Base-by-base conservation (phyloP, 176 grass and related monocot species). In the Poa pratensis region DNA sequence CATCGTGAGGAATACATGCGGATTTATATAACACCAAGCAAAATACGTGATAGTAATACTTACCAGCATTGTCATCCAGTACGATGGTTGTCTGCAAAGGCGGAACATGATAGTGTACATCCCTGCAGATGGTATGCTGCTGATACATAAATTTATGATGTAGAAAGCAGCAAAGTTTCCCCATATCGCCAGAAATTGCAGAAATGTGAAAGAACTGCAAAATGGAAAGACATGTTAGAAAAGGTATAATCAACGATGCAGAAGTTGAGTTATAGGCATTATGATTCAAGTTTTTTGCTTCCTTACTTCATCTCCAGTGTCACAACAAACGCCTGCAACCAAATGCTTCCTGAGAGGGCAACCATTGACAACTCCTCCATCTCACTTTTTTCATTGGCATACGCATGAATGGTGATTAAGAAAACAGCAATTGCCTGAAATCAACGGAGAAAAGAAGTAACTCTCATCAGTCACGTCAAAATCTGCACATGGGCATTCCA, bases 301-400 rank as follows among this genome's bases (percentile, higher is more conserved):
- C 50, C 88, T 40, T 84, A 94, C 95, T 88, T 97, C 90, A 94
- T 93, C 85, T 97, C 95, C 26, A 97, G 57, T 46, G 84, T 94
- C 60, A 97, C 86, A 72, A 97, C 95, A 76, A 94, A 97, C 23
- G 93, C 93, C 82, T 95, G 96, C 84, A 98, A 86, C 89, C 93
- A 98, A 87, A 98, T 97, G 71, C 88, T 87, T 69, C 95, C 95
- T 42, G 95, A 97, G 57, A 97, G 90, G 48, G 95, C 92, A 87
- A 97, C 95, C 92, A 97, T 89, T 79, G 92, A 94, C 22, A 97
- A 72, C 87, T 97, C 92, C 86, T 94, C 95, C 95, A 97, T 94
- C 85, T 97, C 95, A 74, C 95, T 92, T 86, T 94, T 92, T 82
- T 97, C 95, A 73, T 92, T 87, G 50, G 92, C 88, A 79, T 97